Evolutionary conservation across 305 asterid genomes (phyloP).

Genomic region (Fraxinus paxiana): DNA sequence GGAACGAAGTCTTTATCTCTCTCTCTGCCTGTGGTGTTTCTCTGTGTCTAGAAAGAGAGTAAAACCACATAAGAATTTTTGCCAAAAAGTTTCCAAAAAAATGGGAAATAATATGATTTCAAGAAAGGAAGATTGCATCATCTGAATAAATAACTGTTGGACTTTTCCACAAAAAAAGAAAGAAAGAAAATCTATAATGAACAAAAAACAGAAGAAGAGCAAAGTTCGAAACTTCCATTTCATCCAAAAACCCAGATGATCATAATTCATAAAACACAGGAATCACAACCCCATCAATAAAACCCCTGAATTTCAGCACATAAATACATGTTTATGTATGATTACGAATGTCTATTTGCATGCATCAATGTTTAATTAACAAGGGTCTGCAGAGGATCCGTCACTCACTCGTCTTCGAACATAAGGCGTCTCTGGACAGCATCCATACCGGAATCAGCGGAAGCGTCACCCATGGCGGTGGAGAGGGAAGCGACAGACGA

Average conservation of each 20-base stretch:
- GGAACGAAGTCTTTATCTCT: neutral
- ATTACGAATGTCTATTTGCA: neutral
- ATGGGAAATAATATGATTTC: neutral
- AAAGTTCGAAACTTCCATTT: neutral
- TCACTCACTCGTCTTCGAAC: constrained; percentile 83
- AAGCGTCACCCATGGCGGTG: constrained; percentile 48
- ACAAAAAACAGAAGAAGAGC: neutral
- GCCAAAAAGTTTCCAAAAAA: neutral
- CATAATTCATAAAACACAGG: neutral
- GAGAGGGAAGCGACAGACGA: constrained; percentile 22
- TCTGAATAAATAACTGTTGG: neutral
- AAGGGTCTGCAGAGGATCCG: neutral
- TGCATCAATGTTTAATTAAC: neutral
- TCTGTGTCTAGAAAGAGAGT: neutral
- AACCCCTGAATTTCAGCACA: neutral
- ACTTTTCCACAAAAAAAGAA: neutral
- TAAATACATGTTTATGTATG: neutral
- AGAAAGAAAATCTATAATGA: neutral
- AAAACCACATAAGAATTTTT: neutral
- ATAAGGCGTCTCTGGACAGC: constrained; percentile 96
- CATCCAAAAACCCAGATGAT: neutral
- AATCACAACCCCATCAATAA: neutral
- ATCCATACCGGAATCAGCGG: constrained; percentile 74
- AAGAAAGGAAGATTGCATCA: neutral
- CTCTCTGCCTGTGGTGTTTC: neutral